A percentile compares a stretch with the other conserved stretches of the same genome.
These are phyloP conservation scores for Trifolium fragiferum DNA, from an alignment of 306 rosid species.

Conservation along the genomic window DNA sequence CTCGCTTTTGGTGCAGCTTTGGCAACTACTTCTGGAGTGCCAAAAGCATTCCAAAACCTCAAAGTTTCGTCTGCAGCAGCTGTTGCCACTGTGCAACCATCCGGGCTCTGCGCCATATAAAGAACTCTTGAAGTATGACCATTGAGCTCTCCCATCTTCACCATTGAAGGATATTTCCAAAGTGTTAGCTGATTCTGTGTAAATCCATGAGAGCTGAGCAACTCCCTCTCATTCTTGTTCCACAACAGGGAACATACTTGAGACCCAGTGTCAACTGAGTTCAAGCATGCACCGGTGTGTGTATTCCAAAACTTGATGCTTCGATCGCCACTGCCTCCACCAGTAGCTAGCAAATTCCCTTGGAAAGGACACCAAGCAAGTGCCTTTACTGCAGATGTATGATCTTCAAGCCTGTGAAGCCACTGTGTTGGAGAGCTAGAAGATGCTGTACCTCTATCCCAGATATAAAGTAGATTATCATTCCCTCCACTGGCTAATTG, in stretches of 20 bases:
- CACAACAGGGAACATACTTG: conserved; percentile 81
- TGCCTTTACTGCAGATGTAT: conserved; percentile 83
- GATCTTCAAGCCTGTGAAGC: conserved; percentile 86
- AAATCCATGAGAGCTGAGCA: conserved; percentile 88
- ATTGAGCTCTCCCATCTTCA: conserved; percentile 79
- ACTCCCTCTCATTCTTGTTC: conserved; percentile 93
- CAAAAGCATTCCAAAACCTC: conserved; percentile 65
- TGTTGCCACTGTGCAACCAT: conserved; percentile 65
- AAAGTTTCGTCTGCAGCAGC: conserved; percentile 70
- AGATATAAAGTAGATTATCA: conserved; percentile 72
- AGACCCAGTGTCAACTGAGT: conserved; percentile 84
- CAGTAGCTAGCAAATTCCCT: conserved; percentile 74
- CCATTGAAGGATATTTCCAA: conserved; percentile 98
- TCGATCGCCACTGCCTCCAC: conserved; percentile 82
- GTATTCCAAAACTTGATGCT: conserved; percentile 88
- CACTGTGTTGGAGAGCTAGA: conserved; percentile 71
- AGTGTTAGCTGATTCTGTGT: conserved; percentile 78
- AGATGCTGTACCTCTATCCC: conserved; percentile 74
- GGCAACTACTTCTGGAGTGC: conserved; percentile 54
- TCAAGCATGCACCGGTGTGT: conserved; percentile 92
- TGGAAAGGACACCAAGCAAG: conserved; percentile 96
- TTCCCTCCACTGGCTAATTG: conserved; percentile 92
- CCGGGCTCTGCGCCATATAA: conserved; percentile 73
- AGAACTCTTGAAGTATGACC: conserved; percentile 94
- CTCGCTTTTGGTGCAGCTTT: conserved; percentile 53